Evolutionary conservation across 2,329 filamentous ascomycete species (phyloP), one percentile per base, ranked within the genome.

Genomic region (Zelopaecilomyces penicillatus): DNA sequence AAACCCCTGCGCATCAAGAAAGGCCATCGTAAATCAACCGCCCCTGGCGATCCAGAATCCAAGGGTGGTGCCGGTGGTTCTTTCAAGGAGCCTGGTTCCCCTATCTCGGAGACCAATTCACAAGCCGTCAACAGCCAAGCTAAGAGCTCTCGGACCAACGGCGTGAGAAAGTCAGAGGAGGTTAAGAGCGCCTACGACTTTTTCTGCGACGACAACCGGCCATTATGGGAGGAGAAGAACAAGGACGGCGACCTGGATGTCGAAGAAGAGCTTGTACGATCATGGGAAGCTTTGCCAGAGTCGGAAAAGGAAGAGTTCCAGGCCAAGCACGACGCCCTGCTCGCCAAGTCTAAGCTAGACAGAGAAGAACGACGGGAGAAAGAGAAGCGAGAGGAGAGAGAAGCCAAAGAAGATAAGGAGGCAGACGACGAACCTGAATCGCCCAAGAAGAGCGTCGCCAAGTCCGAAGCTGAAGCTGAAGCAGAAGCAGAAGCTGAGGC

Each of bases 1-100:
- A 88, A 88, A 64, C 85, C 85, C 30, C 68, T 88, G 51, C 78
- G 85, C 30, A 82, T 78, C 50, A 89, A 89, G 70, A 77, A 85
- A 43, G 81, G 81, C 48, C 82, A 87, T 57, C 69, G 83, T 43
- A 83, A 83, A 64, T 68, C 73, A 27, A 77, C 76, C 32, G 62
- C 70, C 43, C 60, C 71, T 44, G 63, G 66, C 47, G 68, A 67
- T 50, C 57, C 60, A 55, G 74, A 74, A 41, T 54, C 65, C 27
- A 68, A 68, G 52, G 61, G 61, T 44, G 60, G 58, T 36, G 58
- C 59, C 27, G 58, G 64, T 45, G 67, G 62, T 50, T 64, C 69
- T 32, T 69, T 70, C 55, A 71, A 66, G 60, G 68, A 75, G 54
- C 70, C 69, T 46, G 54, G 52, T 52, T 71, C 49, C 57, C 66